A percentile compares a stretch with the other conserved stretches of the same genome.
phyloP scores from a whole-genome alignment of 2,329 filamentous ascomycete genomes.

The Hypomyces rosellus region DNA sequence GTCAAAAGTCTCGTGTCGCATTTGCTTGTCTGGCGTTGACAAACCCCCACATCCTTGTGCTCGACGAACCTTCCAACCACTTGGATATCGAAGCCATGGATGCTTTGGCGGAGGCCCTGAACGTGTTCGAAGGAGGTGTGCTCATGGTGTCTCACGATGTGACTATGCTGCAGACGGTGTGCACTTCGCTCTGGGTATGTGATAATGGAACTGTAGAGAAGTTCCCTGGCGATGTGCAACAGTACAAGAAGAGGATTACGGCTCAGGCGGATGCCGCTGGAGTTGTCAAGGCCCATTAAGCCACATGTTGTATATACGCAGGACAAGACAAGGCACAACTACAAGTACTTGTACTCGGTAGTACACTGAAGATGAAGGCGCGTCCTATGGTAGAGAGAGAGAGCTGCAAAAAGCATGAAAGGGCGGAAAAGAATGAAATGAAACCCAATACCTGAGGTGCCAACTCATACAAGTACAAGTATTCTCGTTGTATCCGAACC shows the following conservation, averaged over 20 bases:
- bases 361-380: not conserved
- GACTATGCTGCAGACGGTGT: slow-evolving; percentile 96
- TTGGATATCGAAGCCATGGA: slow-evolving; percentile 99
- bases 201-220: slow-evolving; percentile 91
- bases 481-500: too few relatives aligned
- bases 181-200: slow-evolving; percentile 92
- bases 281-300: slow-evolving; percentile 64
- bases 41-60: slow-evolving; percentile 93
- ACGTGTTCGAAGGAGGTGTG: slow-evolving; percentile 86
- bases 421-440: too few relatives aligned
- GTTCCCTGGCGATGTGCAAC: slow-evolving; percentile 89
- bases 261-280: slow-evolving; percentile 84
- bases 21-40: slow-evolving; percentile 93
- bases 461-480: too few relatives aligned
- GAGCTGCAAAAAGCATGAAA: too few relatives aligned
- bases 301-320: not conserved
- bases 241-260: slow-evolving; percentile 94
- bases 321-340: not conserved
- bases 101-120: slow-evolving; percentile 76
- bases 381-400: too few relatives aligned
- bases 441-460: too few relatives aligned
- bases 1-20: slow-evolving; percentile 96
- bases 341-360: not conserved
- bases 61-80: slow-evolving; percentile 98
- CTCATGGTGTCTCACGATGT: slow-evolving; percentile 99